A percentile compares a stretch with the other conserved stretches of the same genome.
These are phyloP conservation scores for Pilobolus umbonatus DNA, from an alignment of 192 early-diverging fungal genomes.

Conservation along the genomic window DNA sequence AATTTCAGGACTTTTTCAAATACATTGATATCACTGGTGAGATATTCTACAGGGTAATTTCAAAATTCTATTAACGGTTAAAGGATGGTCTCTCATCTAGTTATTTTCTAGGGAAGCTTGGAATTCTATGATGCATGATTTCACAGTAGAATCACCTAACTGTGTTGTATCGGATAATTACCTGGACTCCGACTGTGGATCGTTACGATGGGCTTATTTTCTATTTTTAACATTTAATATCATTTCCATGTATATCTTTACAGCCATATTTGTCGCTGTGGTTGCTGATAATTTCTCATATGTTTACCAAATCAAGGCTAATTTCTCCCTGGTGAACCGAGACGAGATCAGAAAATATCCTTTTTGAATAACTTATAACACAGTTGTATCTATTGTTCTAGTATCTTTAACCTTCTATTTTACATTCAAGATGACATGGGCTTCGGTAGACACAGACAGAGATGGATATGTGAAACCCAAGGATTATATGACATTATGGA, in stretches of 20 bases:
- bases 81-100: neutral
- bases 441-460: slow-evolving; percentile 37
- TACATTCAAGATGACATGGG: slow-evolving; percentile 52
- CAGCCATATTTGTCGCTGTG: slow-evolving; percentile 56
- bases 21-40: slow-evolving; percentile 43
- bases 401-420: slow-evolving; percentile 28
- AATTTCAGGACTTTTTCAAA: slow-evolving; percentile 47
- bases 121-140: slow-evolving; percentile 61
- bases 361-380: slow-evolving; percentile 15
- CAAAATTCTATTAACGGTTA: too few species aligned
- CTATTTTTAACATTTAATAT: slow-evolving; percentile 57
- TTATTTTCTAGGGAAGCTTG: slow-evolving; percentile 46
- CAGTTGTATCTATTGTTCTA: neutral
- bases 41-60: slow-evolving; percentile 57
- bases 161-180: slow-evolving; percentile 46
- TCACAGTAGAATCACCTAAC: slow-evolving; percentile 45
- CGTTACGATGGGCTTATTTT: slow-evolving; percentile 45
- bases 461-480: slow-evolving; percentile 46
- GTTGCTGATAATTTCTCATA: slow-evolving; percentile 62
- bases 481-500: slow-evolving; percentile 46
- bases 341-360: slow-evolving; percentile 56
- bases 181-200: slow-evolving; percentile 54
- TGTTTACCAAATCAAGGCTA: slow-evolving; percentile 54
- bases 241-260: slow-evolving; percentile 66
- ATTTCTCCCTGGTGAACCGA: slow-evolving; percentile 51